These are phyloP conservation scores for Diatrype stigma DNA, from an alignment of 2,329 filamentous ascomycete genomes.

Conservation along the genomic window DNA sequence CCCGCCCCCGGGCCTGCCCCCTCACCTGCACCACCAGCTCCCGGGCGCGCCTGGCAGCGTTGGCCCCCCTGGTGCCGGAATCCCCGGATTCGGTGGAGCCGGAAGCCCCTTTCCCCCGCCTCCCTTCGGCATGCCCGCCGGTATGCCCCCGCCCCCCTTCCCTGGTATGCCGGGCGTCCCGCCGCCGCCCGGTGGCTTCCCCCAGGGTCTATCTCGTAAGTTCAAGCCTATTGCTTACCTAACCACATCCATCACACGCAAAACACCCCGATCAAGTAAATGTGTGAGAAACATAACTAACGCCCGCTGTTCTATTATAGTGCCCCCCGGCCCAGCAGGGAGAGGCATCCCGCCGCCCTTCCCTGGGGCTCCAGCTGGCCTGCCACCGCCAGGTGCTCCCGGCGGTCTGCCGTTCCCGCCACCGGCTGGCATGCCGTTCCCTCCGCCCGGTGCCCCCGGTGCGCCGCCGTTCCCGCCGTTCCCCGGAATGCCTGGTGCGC, in stretches of 20 bases:
- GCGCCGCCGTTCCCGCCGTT: slow-evolving; percentile 48
- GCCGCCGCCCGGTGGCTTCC: slow-evolving; percentile 54
- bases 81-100: background rate
- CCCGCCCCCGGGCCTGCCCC: slow-evolving; percentile 86
- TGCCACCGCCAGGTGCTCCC: slow-evolving; percentile 43
- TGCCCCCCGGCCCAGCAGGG: slow-evolving; percentile 40
- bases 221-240: slow-evolving; percentile 13
- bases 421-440: slow-evolving; percentile 26
- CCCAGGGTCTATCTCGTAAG: slow-evolving; percentile 52
- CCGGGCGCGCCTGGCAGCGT: slow-evolving; percentile 26
- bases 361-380: slow-evolving; percentile 31
- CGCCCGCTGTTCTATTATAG: slow-evolving; percentile 25
- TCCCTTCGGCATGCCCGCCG: slow-evolving; percentile 61
- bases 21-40: slow-evolving; percentile 60
- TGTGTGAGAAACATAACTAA: slow-evolving; percentile 7
- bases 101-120: slow-evolving; percentile 38
- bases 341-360: slow-evolving; percentile 44
- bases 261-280: slow-evolving; percentile 5
- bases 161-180: slow-evolving; percentile 43
- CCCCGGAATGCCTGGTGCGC: slow-evolving; percentile 35
- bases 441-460: slow-evolving; percentile 32
- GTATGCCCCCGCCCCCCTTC: slow-evolving; percentile 31
- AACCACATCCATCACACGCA: too few species aligned
- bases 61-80: slow-evolving; percentile 22
- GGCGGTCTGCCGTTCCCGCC: slow-evolving; percentile 29